Conservation (phyloP, 805 yeast species). For the Kuraishia piskuri region DNA sequence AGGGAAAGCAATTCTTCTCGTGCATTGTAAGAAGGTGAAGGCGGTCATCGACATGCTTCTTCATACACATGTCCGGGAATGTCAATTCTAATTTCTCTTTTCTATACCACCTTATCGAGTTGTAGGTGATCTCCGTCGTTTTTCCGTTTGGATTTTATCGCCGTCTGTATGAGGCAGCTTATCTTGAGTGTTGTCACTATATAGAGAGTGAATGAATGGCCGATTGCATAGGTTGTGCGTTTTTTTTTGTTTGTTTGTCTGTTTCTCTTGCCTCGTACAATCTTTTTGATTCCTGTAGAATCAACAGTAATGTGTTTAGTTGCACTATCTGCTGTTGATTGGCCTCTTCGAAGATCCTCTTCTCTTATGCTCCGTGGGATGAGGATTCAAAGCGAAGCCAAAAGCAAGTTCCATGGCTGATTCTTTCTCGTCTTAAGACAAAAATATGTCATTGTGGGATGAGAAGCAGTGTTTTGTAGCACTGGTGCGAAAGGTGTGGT, state of each 20-base stretch:
- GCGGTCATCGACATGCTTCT: too few relatives aligned
- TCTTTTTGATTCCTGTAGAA: not conserved
- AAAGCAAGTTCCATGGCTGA: constrained; percentile 11
- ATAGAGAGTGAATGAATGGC: not conserved
- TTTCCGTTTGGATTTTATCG: too few relatives aligned
- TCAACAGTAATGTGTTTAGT: not conserved
- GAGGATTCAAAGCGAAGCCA: constrained; percentile 31
- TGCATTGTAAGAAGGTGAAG: too few relatives aligned
- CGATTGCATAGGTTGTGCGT: not conserved
- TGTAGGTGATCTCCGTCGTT: too few relatives aligned
- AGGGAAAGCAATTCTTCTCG: too few relatives aligned
- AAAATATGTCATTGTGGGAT: not conserved
- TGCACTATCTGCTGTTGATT: not conserved
- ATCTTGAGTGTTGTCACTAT: not conserved
- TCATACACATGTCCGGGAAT: too few relatives aligned
- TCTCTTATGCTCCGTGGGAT: constrained; percentile 23
- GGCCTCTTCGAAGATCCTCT: constrained; percentile 32
- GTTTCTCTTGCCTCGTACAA: too few relatives aligned
- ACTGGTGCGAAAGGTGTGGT: not conserved
- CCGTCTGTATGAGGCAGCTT: too few relatives aligned
- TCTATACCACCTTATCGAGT: too few relatives aligned
- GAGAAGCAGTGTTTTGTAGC: not conserved
- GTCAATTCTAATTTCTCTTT: too few relatives aligned
- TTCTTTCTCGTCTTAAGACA: not conserved
- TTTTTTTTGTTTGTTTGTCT: too few relatives aligned